Evolutionary conservation across 78 protist genomes (phyloP).

Genomic region (Dictyostelium purpureum): DNA sequence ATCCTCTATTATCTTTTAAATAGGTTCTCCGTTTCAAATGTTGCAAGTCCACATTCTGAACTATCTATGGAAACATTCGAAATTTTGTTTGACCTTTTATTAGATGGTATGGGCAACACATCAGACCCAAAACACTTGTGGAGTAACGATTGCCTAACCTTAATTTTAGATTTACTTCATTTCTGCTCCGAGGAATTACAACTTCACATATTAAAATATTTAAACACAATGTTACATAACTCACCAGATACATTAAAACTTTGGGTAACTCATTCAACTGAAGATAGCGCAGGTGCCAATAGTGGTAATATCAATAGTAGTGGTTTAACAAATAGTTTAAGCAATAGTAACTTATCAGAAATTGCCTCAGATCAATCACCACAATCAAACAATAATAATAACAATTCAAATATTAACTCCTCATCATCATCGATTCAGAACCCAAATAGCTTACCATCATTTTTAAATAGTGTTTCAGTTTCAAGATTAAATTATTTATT

Average conservation of each 20-base stretch:
- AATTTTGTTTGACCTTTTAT: slow-evolving; percentile 39
- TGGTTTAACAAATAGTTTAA: background rate
- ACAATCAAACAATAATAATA: background rate
- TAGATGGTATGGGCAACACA: slow-evolving; percentile 66
- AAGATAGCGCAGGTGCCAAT: no score
- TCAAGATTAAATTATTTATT: slow-evolving; percentile 58
- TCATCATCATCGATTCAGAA: background rate
- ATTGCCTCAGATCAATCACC: no score
- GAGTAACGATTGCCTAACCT: slow-evolving; percentile 54
- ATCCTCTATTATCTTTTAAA: slow-evolving; percentile 46
- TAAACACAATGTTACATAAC: slow-evolving; percentile 46
- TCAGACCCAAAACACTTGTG: slow-evolving; percentile 41
- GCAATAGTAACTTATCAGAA: background rate
- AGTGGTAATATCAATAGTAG: background rate
- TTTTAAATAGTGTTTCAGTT: background rate
- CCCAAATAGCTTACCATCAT: background rate
- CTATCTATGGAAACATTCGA: slow-evolving; percentile 75
- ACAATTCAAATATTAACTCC: background rate
- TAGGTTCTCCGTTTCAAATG: slow-evolving; percentile 4
- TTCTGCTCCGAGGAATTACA: slow-evolving; percentile 60
- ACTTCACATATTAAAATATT: slow-evolving; percentile 48
- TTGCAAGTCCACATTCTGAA: background rate
- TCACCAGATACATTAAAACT: slow-evolving; percentile 54
- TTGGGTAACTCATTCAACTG: slow-evolving; percentile 28
- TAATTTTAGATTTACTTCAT: slow-evolving; percentile 35